phyloP scores from a whole-genome alignment of 2,329 filamentous ascomycete genomes.

The Diplodia scrobiculata region DNA sequence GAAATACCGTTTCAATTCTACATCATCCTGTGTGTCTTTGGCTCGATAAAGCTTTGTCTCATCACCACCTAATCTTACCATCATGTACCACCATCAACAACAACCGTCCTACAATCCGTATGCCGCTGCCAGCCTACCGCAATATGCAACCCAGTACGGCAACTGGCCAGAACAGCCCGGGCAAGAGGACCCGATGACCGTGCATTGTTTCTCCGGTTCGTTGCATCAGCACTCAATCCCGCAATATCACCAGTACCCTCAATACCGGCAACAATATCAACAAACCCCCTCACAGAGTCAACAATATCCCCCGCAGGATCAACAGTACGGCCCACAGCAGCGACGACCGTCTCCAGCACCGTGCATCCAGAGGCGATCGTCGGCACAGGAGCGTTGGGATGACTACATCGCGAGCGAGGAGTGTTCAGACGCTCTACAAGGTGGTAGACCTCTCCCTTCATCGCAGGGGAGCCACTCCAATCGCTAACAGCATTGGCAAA shows the following conservation, averaged over 20 bases:
- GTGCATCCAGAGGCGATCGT: neutral
- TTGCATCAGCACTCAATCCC: slow-evolving; percentile 10
- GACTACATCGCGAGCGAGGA: slow-evolving; percentile 27
- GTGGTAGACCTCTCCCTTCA: slow-evolving; percentile 13
- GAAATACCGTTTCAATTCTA: neutral
- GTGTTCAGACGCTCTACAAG: slow-evolving; percentile 22
- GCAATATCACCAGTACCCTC: slow-evolving; percentile 8
- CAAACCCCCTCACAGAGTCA: slow-evolving; percentile 1
- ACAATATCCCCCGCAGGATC: neutral
- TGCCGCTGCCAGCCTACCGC: slow-evolving; percentile 11
- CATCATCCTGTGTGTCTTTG: neutral
- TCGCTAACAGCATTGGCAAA: slow-evolving; percentile 1
- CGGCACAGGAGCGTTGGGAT: slow-evolving; percentile 27
- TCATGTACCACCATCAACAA: slow-evolving; percentile 26
- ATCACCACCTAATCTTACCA: no score
- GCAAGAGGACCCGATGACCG: neutral
- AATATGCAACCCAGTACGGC: slow-evolving; percentile 22
- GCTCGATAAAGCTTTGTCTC: neutral
- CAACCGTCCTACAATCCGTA: slow-evolving; percentile 26
- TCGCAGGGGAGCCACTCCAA: neutral
- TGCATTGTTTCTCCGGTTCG: slow-evolving; percentile 5
- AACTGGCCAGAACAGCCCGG: slow-evolving; percentile 8
- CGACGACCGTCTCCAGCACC: neutral
- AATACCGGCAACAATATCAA: slow-evolving; percentile 8
- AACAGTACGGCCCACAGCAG: neutral